A percentile compares a stretch with the other conserved stretches of the same genome.
Conservation (phyloP, 352 stramenopile genomes). For the Poterioochromonas sp. region DNA sequence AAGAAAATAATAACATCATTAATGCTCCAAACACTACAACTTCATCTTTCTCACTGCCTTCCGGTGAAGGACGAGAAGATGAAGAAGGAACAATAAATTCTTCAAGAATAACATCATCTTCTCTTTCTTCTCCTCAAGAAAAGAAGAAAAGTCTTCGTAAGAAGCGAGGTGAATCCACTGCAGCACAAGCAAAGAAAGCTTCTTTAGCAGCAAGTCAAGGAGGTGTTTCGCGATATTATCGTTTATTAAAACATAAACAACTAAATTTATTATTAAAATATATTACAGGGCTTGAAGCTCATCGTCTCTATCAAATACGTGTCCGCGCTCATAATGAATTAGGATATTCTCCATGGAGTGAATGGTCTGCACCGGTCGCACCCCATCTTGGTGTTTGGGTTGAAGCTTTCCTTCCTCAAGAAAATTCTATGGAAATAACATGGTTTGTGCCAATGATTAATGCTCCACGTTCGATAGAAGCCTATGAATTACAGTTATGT, state of each 20-base stretch:
- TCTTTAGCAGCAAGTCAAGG: background rate
- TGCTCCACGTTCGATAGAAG: background rate
- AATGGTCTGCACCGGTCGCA: slow-evolving; percentile 9
- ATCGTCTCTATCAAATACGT: background rate
- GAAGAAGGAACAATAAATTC: background rate
- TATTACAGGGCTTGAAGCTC: background rate
- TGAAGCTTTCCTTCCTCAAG: background rate
- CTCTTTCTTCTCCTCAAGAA: background rate
- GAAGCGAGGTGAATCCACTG: background rate
- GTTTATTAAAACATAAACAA: slow-evolving; percentile 2
- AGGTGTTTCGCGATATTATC: background rate
- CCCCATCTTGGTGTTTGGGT: background rate
- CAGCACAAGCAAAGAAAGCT: background rate
- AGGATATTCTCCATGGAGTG: background rate
- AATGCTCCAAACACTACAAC: background rate
- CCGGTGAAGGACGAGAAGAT: background rate
- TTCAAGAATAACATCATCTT: background rate
- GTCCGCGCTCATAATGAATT: background rate
- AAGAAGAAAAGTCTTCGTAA: background rate
- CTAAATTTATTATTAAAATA: slow-evolving; percentile 5
- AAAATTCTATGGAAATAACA: background rate
- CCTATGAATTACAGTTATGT: slow-evolving; percentile 7
- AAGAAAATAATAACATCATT: background rate
- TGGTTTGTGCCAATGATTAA: slow-evolving; percentile 8
- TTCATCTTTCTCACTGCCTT: background rate